phyloP scores from a whole-genome alignment of 2,329 filamentous ascomycete genomes.

The Incumbomyces lentus region DNA sequence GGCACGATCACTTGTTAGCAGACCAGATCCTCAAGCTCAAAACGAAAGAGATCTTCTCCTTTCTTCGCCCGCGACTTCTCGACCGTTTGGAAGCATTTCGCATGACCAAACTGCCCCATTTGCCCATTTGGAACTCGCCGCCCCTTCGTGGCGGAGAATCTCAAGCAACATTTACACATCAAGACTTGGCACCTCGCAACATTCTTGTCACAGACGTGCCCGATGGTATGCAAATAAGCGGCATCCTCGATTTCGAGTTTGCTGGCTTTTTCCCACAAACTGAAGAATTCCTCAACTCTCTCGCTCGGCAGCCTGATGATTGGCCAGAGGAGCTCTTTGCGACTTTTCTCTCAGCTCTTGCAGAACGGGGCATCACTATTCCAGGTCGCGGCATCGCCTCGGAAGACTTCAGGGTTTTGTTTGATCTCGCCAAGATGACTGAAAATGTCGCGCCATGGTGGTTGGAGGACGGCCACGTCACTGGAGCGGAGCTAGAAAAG shows the following conservation, averaged over 20 bases:
- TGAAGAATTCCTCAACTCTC: slow-evolving; percentile 22
- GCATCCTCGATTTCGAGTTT: slow-evolving; percentile 26
- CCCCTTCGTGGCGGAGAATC: slow-evolving; percentile 5
- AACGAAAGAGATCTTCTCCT: neutral
- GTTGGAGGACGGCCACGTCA: slow-evolving; percentile 8
- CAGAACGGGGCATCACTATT: slow-evolving; percentile 9
- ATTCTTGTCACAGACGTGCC: slow-evolving; percentile 20
- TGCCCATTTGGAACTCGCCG: slow-evolving; percentile 6
- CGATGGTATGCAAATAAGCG: slow-evolving; percentile 7
- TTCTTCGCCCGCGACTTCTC: neutral
- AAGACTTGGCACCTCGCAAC: slow-evolving; percentile 21
- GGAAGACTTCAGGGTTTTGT: slow-evolving; percentile 11
- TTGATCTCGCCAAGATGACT: slow-evolving; percentile 10
- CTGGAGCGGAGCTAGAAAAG: slow-evolving; percentile 7
- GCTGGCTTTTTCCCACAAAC: slow-evolving; percentile 23
- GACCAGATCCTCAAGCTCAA: slow-evolving; percentile 11
- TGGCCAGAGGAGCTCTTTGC: slow-evolving; percentile 12
- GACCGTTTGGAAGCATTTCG: slow-evolving; percentile 9
- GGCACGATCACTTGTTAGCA: slow-evolving; percentile 6
- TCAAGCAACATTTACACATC: slow-evolving; percentile 19
- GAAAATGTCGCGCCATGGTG: slow-evolving; percentile 17
- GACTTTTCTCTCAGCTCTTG: slow-evolving; percentile 10
- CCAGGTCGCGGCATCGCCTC: neutral
- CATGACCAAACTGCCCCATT: slow-evolving; percentile 10
- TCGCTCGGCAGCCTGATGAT: slow-evolving; percentile 14